Conservation (phyloP, 495 filamentous ascomycete genomes). For the Xylaria scruposa region DNA sequence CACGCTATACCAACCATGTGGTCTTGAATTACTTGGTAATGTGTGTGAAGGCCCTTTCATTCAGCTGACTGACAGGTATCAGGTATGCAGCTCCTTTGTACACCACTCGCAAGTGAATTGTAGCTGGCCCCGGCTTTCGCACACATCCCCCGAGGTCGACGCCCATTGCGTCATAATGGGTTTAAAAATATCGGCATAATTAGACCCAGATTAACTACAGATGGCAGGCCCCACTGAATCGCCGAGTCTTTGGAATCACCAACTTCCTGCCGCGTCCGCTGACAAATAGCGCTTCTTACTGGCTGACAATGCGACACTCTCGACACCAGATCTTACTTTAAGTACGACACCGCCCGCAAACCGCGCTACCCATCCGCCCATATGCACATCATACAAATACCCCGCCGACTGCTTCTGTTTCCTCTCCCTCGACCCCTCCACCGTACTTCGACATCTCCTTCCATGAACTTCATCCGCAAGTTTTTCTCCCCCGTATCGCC, state of each 20-base stretch:
- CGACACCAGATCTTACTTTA: constrained; percentile 2
- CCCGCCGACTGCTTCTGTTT: constrained; percentile 23
- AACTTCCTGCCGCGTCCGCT: neutral
- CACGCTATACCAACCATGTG: too few species aligned
- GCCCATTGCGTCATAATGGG: constrained; percentile 13
- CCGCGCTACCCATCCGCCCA: neutral
- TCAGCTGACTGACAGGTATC: too few species aligned
- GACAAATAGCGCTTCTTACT: constrained; percentile 22
- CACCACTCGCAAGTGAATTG: too few species aligned
- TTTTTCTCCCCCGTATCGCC: constrained; percentile 72
- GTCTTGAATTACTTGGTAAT: too few species aligned
- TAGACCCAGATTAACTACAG: too few species aligned
- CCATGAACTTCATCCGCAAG: constrained; percentile 80
- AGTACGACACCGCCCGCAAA: neutral
- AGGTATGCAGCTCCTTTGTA: too few species aligned
- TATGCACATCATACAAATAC: constrained; percentile 30
- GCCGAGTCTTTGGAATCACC: constrained; percentile 22
- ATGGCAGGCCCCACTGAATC: constrained; percentile 4
- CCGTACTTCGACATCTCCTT: constrained; percentile 14
- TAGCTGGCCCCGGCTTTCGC: too few species aligned
- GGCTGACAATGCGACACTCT: neutral
- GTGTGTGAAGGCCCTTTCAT: too few species aligned
- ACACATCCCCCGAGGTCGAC: neutral
- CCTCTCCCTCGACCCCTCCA: constrained; percentile 36
- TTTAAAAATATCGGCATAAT: constrained; percentile 1